Evolutionary conservation across 495 filamentous ascomycete genomes (phyloP), one percentile per base, ranked within the genome.

Genomic region (Penicillium turbatum): DNA sequence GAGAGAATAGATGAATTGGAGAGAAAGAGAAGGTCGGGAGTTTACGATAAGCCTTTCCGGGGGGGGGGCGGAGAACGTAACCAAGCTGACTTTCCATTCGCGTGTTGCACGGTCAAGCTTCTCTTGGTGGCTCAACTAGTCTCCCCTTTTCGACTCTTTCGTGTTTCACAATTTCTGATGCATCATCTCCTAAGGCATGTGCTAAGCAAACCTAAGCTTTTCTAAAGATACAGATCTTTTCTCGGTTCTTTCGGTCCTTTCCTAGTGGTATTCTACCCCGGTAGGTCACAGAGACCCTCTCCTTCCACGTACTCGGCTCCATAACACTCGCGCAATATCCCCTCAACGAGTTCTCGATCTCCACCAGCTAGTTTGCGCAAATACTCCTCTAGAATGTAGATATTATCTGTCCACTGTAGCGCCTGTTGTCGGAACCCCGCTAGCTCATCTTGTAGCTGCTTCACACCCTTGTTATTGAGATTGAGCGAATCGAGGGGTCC

Each of bases 251-350:
- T 6, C 32, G 9, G 15, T 37, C 35, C 15, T 9, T 11, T 39
- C 29, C 35, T 38, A 27, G 13, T 31, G 30, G 44, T 30, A 21
- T 48, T 45, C 24, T 51, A n/a, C n/a, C n/a, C n/a, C n/a, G n/a
- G n/a, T n/a, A 71, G 43, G 36, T 86, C 84, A 42, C 69, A 71
- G 60, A 87, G 68, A 8, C 82, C 80, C 40, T 82, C 79, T 15
- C 82, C 84, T 53, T 84, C 76, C 53, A 80, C 77, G 62, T 84
- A 86, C 54, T 87, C 82, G 12, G 76, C 75, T 19, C 83, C 85
- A 62, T 86, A 88, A 58, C 75, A 77, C 37, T 73, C 68, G 42
- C 72, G 72, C 71, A 78, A 78, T 11, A 88, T 61, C n/a, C 62
- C 62, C 3, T 69, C 65, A 32, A 86, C 60, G 31, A 72, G 56